Evolutionary conservation across 768 basidiomycete species (phyloP).

Genomic region (Amanita exitialis): DNA sequence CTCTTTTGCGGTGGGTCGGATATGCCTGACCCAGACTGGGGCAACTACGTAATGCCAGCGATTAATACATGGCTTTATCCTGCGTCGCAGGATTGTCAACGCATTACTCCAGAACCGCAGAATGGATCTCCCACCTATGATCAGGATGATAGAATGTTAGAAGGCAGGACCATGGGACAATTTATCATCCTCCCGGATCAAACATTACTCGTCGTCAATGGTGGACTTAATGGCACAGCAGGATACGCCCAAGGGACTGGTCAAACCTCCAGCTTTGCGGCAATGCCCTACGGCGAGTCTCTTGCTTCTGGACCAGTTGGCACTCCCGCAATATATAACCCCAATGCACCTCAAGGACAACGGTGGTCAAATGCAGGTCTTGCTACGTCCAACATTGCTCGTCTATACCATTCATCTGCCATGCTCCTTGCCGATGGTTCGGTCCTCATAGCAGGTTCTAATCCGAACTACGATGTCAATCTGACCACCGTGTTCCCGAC

Average conservation of each 20-base stretch:
- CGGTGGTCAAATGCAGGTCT: constrained; percentile 70
- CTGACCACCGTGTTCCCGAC: constrained; percentile 55
- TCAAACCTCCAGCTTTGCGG: constrained; percentile 26
- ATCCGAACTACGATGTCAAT: constrained; percentile 85
- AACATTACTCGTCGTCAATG: constrained; percentile 74
- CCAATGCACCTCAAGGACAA: constrained; percentile 55
- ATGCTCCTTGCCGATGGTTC: constrained; percentile 84
- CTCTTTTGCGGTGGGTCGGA: constrained; percentile 88
- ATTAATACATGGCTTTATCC: constrained; percentile 68
- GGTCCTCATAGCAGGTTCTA: constrained; percentile 84
- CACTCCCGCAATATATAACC: constrained; percentile 79
- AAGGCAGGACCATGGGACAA: constrained; percentile 84
- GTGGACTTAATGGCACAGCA: constrained; percentile 78
- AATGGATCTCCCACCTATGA: constrained; percentile 52
- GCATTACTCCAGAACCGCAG: constrained; percentile 77
- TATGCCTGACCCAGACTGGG: constrained; percentile 64
- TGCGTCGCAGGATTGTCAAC: constrained; percentile 64
- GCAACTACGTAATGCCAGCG: constrained; percentile 65
- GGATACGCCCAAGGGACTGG: constrained; percentile 63
- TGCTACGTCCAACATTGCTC: constrained; percentile 50
- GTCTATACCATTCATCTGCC: constrained; percentile 88
- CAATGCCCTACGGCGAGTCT: constrained; percentile 65
- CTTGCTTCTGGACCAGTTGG: constrained; percentile 74
- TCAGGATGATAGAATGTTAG: constrained; percentile 67
- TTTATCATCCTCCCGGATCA: constrained; percentile 79